Conservation (phyloP, 306 rosid species). For the Mimosa bimucronata region DNA sequence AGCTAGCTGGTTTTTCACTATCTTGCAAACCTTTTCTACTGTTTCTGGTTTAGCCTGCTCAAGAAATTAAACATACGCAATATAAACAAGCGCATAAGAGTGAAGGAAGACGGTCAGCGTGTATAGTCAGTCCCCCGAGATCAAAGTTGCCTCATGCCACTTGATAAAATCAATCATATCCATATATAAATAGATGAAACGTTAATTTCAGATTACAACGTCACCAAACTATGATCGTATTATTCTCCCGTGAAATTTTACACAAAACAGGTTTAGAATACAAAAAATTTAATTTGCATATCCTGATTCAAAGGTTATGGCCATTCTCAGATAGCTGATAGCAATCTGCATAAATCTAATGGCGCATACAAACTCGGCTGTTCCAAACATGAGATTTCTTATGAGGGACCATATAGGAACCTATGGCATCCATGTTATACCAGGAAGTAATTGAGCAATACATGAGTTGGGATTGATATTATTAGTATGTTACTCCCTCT, state of each 20-base stretch:
- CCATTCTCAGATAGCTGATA: not conserved
- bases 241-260: not conserved
- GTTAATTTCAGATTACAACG: not conserved
- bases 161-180: not conserved
- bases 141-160: not conserved
- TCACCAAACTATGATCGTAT: not conserved
- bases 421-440: not conserved
- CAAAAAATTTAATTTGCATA: not conserved
- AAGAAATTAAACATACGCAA: not conserved
- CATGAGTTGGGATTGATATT: not conserved
- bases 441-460: not conserved
- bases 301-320: not conserved
- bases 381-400: not conserved
- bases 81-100: not conserved
- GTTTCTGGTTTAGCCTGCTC: constrained; percentile 15
- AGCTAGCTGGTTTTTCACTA: constrained; percentile 14
- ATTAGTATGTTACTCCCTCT: not conserved
- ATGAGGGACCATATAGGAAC: not conserved
- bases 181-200: not conserved
- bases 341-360: not conserved
- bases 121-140: not conserved
- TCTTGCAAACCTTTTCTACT: not conserved
- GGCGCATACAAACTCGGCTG: not conserved
- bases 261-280: not conserved
- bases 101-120: not conserved